These are phyloP conservation scores for Penicillium corylophilum DNA, from an alignment of 2,329 filamentous ascomycete genomes.

Conservation along the genomic window DNA sequence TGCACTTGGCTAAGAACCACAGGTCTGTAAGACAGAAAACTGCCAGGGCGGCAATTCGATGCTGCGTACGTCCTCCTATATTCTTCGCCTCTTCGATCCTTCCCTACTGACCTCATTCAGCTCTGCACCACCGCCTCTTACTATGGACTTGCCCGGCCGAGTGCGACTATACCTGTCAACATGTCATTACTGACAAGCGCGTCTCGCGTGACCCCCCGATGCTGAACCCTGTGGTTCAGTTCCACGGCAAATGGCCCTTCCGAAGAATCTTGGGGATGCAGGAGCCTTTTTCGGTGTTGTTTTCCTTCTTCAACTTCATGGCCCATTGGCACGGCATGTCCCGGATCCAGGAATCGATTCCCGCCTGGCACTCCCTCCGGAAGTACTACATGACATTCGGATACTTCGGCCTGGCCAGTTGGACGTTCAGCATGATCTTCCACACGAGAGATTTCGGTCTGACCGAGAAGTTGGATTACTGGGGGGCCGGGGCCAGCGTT, in stretches of 20 bases:
- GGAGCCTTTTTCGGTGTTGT: conserved; percentile 90
- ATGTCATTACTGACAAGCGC: conserved; percentile 76
- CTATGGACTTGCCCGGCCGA: conserved; percentile 90
- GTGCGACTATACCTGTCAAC: conserved; percentile 98
- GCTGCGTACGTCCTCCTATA: conserved; percentile 62
- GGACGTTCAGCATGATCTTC: conserved; percentile 88
- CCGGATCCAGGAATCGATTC: conserved; percentile 68
- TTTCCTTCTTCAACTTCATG: conserved; percentile 86
- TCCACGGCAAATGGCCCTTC: conserved; percentile 99
- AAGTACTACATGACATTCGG: conserved; percentile 79
- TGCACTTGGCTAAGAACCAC: conserved; percentile 20
- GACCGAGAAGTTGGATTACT: conserved; percentile 96
- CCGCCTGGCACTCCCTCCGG: conserved; percentile 70
- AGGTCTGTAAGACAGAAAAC: conserved; percentile 81
- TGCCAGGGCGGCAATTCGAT: conserved; percentile 66
- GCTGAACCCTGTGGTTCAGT: conserved; percentile 74
- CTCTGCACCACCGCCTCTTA: conserved; percentile 79
- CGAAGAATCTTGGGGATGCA: conserved; percentile 86
- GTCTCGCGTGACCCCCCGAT: conserved; percentile 63
- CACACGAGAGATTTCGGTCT: conserved; percentile 81
- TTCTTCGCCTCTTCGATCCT: conserved; percentile 1
- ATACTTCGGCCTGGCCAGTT: conserved; percentile 76
- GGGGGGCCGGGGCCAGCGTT: conserved; percentile 84
- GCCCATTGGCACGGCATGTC: conserved; percentile 78
- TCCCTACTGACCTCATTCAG: conserved; percentile 48